Evolutionary conservation across 148 eudicot species (phyloP), one percentile per base, ranked within the genome.

Genomic region (Spergularia bocconei): DNA sequence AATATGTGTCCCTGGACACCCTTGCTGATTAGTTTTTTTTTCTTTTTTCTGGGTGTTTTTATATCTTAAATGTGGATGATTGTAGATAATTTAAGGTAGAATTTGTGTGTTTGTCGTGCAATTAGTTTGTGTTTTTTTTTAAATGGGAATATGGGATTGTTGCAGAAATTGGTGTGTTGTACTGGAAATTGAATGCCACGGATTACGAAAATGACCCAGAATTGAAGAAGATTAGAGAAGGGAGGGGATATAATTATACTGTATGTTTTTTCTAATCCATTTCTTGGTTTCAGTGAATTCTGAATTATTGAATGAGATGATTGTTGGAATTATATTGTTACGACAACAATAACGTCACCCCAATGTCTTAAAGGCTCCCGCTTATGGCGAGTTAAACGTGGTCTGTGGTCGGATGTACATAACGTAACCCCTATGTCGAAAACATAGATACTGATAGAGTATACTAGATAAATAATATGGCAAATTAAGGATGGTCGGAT

Each of bases 111-210:
- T 67, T 47, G 61, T 11, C 41, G 11, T 15, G 15, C 17, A 50
- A 12, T 36, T 21, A 25, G 5, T 79, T 51, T 19, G 6, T 41
- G 23, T 48, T 69, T 41, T 61, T 68, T 25, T 51, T 59, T 15
- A 15, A 54, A 68, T n/a, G 36, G 36, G 4, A 50, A 38, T 11
- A 39, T 54, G 53, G 15, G n/a, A 29, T 56, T 68, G 13, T 52
- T 71, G 74, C 85, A 87, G 91, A 86, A 3, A 74, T 93, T 12
- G 98, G 98, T 16, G 91, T 93, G 29, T 72, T 93, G 20, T 77
- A 88, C 76, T 93, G 97, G 97, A 75, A 85, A 58, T 72, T 93
- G 89, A 82, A 93, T 81, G 89, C 97, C 15, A 77, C 88, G 61
- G 61, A 82, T 20, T 89, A 89, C 73, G 91, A 93, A 76, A 82